Percentiles rank a stretch among this genome's conserved stretches.
Conservation (phyloP, 108 stramenopile species). For the Nitzschia putrida region DNA sequence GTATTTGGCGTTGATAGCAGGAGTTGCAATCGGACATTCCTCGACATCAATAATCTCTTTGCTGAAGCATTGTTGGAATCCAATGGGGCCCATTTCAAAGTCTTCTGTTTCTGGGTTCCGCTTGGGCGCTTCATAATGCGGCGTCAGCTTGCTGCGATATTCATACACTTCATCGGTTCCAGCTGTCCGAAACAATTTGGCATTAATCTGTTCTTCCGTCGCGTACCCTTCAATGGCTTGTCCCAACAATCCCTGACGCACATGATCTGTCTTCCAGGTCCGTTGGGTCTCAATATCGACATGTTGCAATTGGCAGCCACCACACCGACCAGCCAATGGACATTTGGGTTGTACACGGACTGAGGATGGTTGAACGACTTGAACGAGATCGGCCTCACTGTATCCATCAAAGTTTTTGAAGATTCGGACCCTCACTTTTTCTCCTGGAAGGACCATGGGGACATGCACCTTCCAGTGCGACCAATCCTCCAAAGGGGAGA, state of each 20-base stretch:
- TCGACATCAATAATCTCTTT: conserved; percentile 89
- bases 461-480: conserved; percentile 89
- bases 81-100: conserved; percentile 56
- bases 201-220: conserved; percentile 23
- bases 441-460: conserved; percentile 90
- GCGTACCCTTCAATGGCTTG: conserved; percentile 39
- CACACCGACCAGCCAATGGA: conserved; percentile 78
- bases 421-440: conserved; percentile 71
- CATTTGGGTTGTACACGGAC: conserved; percentile 85
- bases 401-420: conserved; percentile 85
- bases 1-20: conserved; percentile 84
- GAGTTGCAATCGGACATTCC: conserved; percentile 92
- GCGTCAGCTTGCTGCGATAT: conserved; percentile 95
- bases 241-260: conserved; percentile 72
- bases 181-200: conserved; percentile 53
- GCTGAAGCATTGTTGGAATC: conserved; percentile 78
- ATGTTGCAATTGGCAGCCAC: conserved; percentile 98
- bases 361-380: conserved; percentile 75
- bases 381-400: conserved; percentile 88
- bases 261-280: conserved; percentile 90
- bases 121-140: conserved; percentile 91
- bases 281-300: conserved; percentile 84
- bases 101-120: conserved; percentile 42
- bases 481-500: background rate
- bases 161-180: conserved; percentile 89